These are phyloP conservation scores for Zymoseptoria crescenta DNA, from an alignment of 2,329 filamentous ascomycete genomes.

Conservation along the genomic window DNA sequence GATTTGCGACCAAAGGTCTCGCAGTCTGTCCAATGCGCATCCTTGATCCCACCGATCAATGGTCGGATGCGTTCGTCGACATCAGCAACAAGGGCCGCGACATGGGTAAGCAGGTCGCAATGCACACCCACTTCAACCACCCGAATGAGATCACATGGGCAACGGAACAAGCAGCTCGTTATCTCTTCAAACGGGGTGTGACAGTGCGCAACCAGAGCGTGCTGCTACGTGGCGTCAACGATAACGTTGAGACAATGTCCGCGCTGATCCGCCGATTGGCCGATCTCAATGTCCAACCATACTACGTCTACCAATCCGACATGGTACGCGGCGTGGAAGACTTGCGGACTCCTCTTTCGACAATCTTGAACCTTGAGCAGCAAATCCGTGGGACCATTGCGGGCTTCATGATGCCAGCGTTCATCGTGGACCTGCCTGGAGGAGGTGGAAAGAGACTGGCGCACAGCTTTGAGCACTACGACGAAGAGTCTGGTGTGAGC, in stretches of 20 bases:
- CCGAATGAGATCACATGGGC: constrained; percentile 56
- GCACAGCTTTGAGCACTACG: constrained; percentile 46
- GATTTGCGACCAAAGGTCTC: constrained; percentile 56
- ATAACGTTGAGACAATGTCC: constrained; percentile 46
- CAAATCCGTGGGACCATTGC: constrained; percentile 53
- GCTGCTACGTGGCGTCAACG: constrained; percentile 52
- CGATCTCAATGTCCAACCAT: constrained; percentile 52
- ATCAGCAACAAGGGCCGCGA: constrained; percentile 45
- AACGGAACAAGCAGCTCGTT: constrained; percentile 44
- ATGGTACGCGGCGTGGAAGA: constrained; percentile 56
- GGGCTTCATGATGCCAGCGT: constrained; percentile 55
- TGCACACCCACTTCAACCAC: constrained; percentile 61
- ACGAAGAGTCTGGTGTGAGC: constrained; percentile 47
- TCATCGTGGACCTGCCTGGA: constrained; percentile 56
- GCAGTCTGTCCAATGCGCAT: constrained; percentile 52
- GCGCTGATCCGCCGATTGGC: constrained; percentile 47
- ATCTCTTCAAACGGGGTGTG: constrained; percentile 45
- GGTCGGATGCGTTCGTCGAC: constrained; percentile 46
- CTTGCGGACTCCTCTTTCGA: constrained; percentile 52
- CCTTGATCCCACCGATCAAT: constrained; percentile 45
- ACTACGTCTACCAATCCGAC: constrained; percentile 60
- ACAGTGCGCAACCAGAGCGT: constrained; percentile 55
- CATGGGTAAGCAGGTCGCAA: constrained; percentile 51
- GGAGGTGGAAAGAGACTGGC: constrained; percentile 57
- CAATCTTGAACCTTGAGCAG: constrained; percentile 51